phyloP scores from a whole-genome alignment of 495 filamentous ascomycete genomes.

The Xylaria flabelliformis region DNA sequence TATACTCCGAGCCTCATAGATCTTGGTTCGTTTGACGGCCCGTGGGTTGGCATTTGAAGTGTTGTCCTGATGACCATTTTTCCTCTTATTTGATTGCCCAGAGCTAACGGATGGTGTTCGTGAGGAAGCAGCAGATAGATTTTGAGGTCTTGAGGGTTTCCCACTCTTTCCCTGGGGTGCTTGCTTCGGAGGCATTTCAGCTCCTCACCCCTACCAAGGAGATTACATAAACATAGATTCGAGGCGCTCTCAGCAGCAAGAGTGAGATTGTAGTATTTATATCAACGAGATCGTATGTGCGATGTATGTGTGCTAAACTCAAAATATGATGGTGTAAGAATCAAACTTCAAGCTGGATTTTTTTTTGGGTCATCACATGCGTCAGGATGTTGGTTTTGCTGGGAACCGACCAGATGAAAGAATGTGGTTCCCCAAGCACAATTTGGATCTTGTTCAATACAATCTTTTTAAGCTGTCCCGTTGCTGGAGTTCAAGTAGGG shows the following conservation, averaged over 20 bases:
- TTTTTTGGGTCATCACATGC: not conserved
- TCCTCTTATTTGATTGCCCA: slow-evolving; percentile 34
- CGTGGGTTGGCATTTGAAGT: slow-evolving; percentile 51
- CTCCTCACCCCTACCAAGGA: not conserved
- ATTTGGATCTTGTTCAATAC: not conserved
- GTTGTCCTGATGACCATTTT: slow-evolving; percentile 30
- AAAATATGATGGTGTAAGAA: not conserved
- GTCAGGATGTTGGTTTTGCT: not conserved
- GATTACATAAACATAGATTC: not conserved
- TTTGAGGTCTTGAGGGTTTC: slow-evolving; percentile 16
- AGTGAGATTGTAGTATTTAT: not conserved
- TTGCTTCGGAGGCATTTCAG: slow-evolving; percentile 35
- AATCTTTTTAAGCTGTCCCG: not conserved
- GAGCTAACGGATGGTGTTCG: not conserved
- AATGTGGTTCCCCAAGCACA: not conserved
- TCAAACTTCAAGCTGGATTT: not conserved
- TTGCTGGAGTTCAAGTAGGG: not conserved
- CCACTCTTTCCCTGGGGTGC: slow-evolving; percentile 27
- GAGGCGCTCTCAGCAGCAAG: not conserved
- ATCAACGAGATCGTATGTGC: not conserved
- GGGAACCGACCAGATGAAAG: not conserved
- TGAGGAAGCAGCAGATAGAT: not conserved
- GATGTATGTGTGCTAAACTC: not conserved
- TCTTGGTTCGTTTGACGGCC: slow-evolving; percentile 63
- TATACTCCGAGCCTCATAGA: slow-evolving; percentile 72